phyloP scores from a whole-genome alignment of 192 early-diverging fungal species.

The Entrophospora sp. region DNA sequence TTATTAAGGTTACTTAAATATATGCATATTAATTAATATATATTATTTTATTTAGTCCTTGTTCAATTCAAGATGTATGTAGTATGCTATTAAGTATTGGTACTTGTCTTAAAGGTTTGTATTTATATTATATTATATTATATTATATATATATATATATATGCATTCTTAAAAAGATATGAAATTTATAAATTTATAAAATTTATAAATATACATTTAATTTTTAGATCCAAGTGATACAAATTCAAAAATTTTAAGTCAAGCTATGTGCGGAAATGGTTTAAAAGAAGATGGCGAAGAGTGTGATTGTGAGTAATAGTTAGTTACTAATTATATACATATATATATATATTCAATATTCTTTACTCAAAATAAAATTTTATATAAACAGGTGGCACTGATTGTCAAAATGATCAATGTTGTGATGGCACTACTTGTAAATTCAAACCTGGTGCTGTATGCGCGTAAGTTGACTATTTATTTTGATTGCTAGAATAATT shows the following conservation, averaged over 20 bases:
- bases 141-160: too few species aligned
- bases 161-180: too few species aligned
- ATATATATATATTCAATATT: too few species aligned
- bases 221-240: conserved; percentile 28
- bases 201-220: neutral
- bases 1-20: conserved; percentile 41
- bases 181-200: neutral
- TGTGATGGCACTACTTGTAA: conserved; percentile 76
- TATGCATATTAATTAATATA: conserved; percentile 36
- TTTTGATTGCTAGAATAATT: neutral
- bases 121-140: conserved; percentile 13
- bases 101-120: conserved; percentile 24
- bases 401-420: conserved; percentile 67
- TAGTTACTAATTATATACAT: too few species aligned
- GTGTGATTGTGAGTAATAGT: conserved; percentile 83
- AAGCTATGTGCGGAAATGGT: conserved; percentile 88
- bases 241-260: conserved; percentile 29
- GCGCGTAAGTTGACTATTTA: conserved; percentile 34
- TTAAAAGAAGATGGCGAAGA: conserved; percentile 81
- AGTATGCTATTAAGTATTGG: conserved; percentile 10
- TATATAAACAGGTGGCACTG: too few species aligned
- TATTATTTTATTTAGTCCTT: neutral
- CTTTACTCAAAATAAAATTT: too few species aligned
- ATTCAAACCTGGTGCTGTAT: conserved; percentile 62
- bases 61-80: conserved; percentile 28